Evolutionary conservation across 495 filamentous ascomycete genomes (phyloP).

Genomic region (Aspergillus cavernicola): DNA sequence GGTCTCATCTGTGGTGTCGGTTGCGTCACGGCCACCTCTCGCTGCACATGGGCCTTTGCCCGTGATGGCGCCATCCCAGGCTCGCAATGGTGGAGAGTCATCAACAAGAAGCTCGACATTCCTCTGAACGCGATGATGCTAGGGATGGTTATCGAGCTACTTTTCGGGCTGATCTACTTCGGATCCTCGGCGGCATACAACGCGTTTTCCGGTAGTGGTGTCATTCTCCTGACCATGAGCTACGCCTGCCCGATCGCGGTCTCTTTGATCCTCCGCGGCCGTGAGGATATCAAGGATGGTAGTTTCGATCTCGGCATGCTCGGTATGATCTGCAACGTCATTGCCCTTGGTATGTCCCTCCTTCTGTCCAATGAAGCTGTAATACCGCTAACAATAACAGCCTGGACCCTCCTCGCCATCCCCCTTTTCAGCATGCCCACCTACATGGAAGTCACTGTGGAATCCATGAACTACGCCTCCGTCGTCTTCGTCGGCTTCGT

Average conservation of each 20-base stretch:
- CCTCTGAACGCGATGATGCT: conserved; percentile 54
- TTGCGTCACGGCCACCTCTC: conserved; percentile 53
- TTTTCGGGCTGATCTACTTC: conserved; percentile 63
- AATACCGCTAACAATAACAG: conserved; percentile 21
- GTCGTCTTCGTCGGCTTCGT: conserved; percentile 56
- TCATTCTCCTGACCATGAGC: conserved; percentile 58
- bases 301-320: conserved; percentile 48
- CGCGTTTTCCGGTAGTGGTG: conserved; percentile 63
- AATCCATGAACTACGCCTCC: conserved; percentile 51
- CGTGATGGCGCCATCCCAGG: conserved; percentile 55
- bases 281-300: conserved; percentile 43
- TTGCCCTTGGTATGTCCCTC: conserved; percentile 29
- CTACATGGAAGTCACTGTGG: conserved; percentile 27
- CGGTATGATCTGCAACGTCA: conserved; percentile 49
- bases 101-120: conserved; percentile 49
- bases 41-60: conserved; percentile 59
- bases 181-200: conserved; percentile 60
- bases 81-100: conserved; percentile 41
- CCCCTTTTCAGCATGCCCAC: conserved; percentile 48
- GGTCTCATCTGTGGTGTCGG: conserved; percentile 54
- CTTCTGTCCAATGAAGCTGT: neutral
- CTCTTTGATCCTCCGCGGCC: conserved; percentile 42
- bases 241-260: conserved; percentile 65
- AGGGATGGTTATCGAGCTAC: conserved; percentile 49
- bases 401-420: conserved; percentile 53